Conservation (phyloP, 306 rosid species). For the Corylus americana region DNA sequence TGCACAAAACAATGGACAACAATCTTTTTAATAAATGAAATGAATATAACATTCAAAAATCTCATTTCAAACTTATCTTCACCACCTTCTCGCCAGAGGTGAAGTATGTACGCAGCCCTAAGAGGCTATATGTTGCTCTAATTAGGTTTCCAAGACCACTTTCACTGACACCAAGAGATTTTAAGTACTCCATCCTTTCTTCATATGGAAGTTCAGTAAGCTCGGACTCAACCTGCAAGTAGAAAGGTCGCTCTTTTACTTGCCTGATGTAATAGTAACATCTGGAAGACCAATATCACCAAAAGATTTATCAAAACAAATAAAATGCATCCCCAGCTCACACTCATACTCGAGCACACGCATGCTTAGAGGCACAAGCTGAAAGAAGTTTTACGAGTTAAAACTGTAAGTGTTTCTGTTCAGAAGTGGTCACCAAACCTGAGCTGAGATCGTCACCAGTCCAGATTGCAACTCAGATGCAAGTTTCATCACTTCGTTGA, state of each 20-base stretch:
- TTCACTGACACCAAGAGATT: conserved; percentile 88
- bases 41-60: conserved; percentile 12
- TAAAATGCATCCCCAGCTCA: not conserved
- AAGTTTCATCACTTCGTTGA: conserved; percentile 63
- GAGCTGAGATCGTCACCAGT: conserved; percentile 90
- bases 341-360: not conserved
- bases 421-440: conserved; percentile 48
- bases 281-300: conserved; percentile 11
- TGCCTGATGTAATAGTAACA: conserved; percentile 12
- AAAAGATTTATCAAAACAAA: not conserved
- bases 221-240: conserved; percentile 91
- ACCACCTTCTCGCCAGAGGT: conserved; percentile 96
- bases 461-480: conserved; percentile 80
- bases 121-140: conserved; percentile 74
- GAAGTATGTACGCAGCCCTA: conserved; percentile 91
- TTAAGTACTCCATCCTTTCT: conserved; percentile 85
- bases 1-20: conserved; percentile 34
- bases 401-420: not conserved
- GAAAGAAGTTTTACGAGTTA: not conserved
- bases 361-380: conserved; percentile 4
- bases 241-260: conserved; percentile 27
- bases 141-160: conserved; percentile 97
- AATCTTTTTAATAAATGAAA: conserved; percentile 25
- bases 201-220: conserved; percentile 80
- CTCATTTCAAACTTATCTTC: conserved; percentile 22